Conservation (phyloP, 192 early-diverging fungal genomes). For the Piromyces finnis region DNA sequence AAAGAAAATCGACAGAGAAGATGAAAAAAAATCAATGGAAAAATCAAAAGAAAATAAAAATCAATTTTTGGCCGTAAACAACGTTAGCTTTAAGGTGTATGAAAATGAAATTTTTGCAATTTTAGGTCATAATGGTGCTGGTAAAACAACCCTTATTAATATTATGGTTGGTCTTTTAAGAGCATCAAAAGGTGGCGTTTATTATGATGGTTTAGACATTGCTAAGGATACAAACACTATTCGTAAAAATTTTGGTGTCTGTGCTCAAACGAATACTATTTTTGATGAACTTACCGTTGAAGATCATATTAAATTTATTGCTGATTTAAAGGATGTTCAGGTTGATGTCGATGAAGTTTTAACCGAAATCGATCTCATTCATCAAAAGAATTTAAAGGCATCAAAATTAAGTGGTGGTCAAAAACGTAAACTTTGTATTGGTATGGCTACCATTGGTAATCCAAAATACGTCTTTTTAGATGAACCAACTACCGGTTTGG, state of each 20-base stretch:
- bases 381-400: neutral
- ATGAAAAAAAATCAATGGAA: neutral
- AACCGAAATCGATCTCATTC: neutral
- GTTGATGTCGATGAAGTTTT: neutral
- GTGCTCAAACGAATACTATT: neutral
- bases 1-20: neutral
- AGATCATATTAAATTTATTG: neutral
- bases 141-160: neutral
- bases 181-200: neutral
- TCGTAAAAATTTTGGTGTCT: neutral
- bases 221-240: neutral
- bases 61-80: neutral
- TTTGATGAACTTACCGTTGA: neutral
- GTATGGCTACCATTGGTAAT: neutral
- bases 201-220: neutral
- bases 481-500: neutral
- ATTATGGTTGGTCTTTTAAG: neutral
- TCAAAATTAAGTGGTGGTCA: neutral
- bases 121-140: conserved; percentile 1
- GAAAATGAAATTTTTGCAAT: neutral
- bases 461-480: neutral
- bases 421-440: neutral
- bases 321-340: neutral
- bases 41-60: too few species aligned
- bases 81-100: neutral